These are phyloP conservation scores for Bothriochloa decipiens DNA, from an alignment of 176 grass and related monocot species.

Conservation along the genomic window DNA sequence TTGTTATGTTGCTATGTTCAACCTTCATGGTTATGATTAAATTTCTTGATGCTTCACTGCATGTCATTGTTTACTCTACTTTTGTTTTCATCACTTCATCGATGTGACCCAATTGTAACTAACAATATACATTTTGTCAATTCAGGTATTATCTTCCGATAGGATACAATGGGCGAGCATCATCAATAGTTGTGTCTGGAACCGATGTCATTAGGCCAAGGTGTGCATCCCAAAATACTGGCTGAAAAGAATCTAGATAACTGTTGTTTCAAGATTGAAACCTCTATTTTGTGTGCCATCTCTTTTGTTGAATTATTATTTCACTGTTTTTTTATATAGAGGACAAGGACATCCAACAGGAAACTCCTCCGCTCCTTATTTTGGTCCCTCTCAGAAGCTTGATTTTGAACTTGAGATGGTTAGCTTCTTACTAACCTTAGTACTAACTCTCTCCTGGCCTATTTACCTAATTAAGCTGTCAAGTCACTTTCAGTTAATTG, in stretches of 20 bases:
- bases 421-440: slow-evolving; percentile 37
- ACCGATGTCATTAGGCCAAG: slow-evolving; percentile 89
- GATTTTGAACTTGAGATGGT: slow-evolving; percentile 99
- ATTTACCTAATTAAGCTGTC: background rate
- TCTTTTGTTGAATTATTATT: slow-evolving; percentile 3
- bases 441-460: slow-evolving; percentile 1
- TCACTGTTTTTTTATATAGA: slow-evolving; percentile 50
- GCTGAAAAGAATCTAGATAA: background rate
- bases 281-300: background rate
- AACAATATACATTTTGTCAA: background rate
- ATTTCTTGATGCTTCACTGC: slow-evolving; percentile 19
- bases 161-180: slow-evolving; percentile 89
- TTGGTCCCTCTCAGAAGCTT: slow-evolving; percentile 86
- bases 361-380: slow-evolving; percentile 65
- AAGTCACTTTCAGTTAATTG: background rate
- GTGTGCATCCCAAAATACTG: slow-evolving; percentile 46
- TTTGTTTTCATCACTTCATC: background rate
- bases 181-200: slow-evolving; percentile 91
- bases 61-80: slow-evolving; percentile 24
- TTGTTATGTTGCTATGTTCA: slow-evolving; percentile 7
- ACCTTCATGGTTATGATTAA: background rate
- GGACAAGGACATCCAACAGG: slow-evolving; percentile 79
- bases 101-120: slow-evolving; percentile 2
- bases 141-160: slow-evolving; percentile 93
- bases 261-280: slow-evolving; percentile 23